Conservation (phyloP, 768 basidiomycete species). For the Kwoniella shandongensis region DNA sequence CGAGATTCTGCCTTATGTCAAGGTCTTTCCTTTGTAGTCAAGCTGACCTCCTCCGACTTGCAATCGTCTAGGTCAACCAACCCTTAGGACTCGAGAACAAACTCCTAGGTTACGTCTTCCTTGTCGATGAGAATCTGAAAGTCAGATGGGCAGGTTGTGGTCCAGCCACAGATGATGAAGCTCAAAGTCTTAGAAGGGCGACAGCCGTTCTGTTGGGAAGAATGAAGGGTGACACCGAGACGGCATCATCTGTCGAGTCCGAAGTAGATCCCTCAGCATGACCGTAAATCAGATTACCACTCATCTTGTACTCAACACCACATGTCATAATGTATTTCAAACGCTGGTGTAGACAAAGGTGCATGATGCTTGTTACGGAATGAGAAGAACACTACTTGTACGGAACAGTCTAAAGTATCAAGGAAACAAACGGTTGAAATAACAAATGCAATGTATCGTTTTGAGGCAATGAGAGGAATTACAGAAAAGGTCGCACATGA, state of each 20-base stretch:
- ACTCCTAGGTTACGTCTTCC: slow-evolving; percentile 85
- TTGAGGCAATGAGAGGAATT: too few species aligned
- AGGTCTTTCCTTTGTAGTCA: too few species aligned
- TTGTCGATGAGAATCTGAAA: slow-evolving; percentile 79
- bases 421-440: not conserved
- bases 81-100: slow-evolving; percentile 85
- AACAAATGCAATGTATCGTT: slow-evolving; percentile 8
- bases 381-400: not conserved
- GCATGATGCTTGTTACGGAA: not conserved
- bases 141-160: slow-evolving; percentile 92
- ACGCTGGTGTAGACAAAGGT: too few species aligned
- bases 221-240: slow-evolving; percentile 17
- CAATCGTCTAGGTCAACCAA: slow-evolving; percentile 46
- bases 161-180: slow-evolving; percentile 74
- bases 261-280: too few species aligned
- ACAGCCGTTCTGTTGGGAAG: slow-evolving; percentile 52
- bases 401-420: too few species aligned
- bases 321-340: too few species aligned
- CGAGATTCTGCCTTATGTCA: too few species aligned
- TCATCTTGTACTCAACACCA: too few species aligned
- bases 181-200: slow-evolving; percentile 64
- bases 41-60: too few species aligned
- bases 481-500: too few species aligned
- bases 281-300: too few species aligned
- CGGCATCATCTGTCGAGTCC: not conserved